These are phyloP conservation scores for Nakaseomyces uthaithaninus DNA, from an alignment of 1,139 yeast genomes.

Conservation along the genomic window DNA sequence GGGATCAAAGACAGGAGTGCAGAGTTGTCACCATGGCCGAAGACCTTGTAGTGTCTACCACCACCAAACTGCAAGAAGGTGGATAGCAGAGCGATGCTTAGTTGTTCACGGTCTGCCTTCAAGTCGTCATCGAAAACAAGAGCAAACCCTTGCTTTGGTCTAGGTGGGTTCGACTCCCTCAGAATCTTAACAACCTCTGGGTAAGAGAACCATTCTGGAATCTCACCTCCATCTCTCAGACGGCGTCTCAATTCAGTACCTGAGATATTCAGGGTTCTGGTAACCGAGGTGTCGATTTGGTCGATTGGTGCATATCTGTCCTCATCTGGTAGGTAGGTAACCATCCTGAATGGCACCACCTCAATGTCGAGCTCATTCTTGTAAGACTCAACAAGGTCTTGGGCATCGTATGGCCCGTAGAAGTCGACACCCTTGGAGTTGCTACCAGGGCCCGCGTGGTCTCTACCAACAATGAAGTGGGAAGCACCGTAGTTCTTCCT, in stretches of 20 bases:
- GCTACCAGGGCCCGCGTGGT: conserved; percentile 95
- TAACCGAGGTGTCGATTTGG: conserved; percentile 68
- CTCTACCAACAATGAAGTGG: conserved; percentile 95
- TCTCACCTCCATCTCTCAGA: conserved; percentile 75
- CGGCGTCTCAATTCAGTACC: conserved; percentile 92
- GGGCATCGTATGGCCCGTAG: conserved; percentile 97
- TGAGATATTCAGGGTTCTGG: conserved; percentile 78
- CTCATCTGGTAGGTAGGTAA: conserved; percentile 89
- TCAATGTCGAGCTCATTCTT: conserved; percentile 74
- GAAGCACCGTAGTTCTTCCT: conserved; percentile 96
- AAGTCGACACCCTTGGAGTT: conserved; percentile 91
- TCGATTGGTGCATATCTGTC: conserved; percentile 95
- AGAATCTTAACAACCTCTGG: conserved; percentile 90
- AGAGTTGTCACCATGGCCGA: conserved; percentile 30
- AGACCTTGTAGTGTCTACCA: conserved; percentile 72
- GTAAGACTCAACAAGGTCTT: conserved; percentile 70
- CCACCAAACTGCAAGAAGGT: conserved; percentile 85
- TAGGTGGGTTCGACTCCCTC: conserved; percentile 90
- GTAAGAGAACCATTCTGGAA: conserved; percentile 95
- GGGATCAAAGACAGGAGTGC: conserved; percentile 40
- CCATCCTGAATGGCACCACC: conserved; percentile 95
- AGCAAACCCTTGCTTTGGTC: conserved; percentile 81
- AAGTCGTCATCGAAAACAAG: conserved; percentile 38
- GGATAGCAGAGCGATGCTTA: conserved; percentile 79
- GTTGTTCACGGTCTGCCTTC: conserved; percentile 39